A percentile compares a stretch with the other conserved stretches of the same genome.
Conservation (phyloP, 805 yeast genomes). For the Yarrowia sp. region DNA sequence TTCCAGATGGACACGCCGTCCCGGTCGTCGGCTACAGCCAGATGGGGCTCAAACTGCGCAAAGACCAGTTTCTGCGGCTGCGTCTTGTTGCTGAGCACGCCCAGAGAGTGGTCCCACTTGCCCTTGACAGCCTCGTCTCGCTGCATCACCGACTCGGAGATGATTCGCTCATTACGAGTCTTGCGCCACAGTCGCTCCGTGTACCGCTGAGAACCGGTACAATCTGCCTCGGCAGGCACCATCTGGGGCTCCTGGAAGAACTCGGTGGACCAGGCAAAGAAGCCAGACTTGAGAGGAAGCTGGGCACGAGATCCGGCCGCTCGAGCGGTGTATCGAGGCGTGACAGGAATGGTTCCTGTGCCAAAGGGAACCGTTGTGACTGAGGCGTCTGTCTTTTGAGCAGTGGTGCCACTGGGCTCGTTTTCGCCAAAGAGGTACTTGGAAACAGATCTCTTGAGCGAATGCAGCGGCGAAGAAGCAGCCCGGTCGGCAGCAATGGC, state of each 20-base stretch:
- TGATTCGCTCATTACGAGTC: conserved; percentile 79
- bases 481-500: conserved; percentile 5
- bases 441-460: conserved; percentile 33
- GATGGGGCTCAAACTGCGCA: conserved; percentile 84
- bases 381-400: conserved; percentile 24
- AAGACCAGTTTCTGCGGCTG: conserved; percentile 78
- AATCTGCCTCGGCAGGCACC: conserved; percentile 78
- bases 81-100: conserved; percentile 63
- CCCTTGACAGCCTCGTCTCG: conserved; percentile 79
- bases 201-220: conserved; percentile 86
- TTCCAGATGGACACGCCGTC: conserved; percentile 85
- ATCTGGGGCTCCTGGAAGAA: conserved; percentile 96
- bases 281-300: conserved; percentile 38
- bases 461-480: neutral
- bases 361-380: conserved; percentile 37
- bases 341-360: conserved; percentile 34
- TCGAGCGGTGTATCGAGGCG: conserved; percentile 35
- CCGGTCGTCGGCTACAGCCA: conserved; percentile 77
- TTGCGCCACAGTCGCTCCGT: conserved; percentile 83
- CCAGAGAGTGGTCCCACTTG: conserved; percentile 69
- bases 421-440: conserved; percentile 12
- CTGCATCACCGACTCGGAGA: conserved; percentile 86
- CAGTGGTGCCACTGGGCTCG: neutral
- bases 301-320: conserved; percentile 29
- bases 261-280: conserved; percentile 56